A percentile compares a stretch with the other conserved stretches of the same genome.
Conservation (phyloP, 148 eudicot species). For the Vaccinium macrocarpon region DNA sequence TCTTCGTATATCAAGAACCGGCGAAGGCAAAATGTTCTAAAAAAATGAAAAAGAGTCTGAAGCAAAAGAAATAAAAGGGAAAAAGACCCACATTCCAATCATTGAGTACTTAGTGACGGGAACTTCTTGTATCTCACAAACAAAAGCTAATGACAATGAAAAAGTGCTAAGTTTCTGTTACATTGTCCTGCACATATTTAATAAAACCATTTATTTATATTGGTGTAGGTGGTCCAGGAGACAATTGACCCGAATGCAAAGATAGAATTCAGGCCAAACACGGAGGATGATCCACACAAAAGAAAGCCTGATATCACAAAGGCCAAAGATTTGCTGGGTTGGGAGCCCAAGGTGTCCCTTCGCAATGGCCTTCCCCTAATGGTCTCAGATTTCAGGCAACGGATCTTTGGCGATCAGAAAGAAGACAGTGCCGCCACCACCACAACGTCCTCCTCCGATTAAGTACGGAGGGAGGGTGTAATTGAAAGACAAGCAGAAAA, state of each 20-base stretch:
- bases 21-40: not conserved
- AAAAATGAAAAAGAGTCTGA: not conserved
- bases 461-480: not conserved
- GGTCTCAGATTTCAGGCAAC: constrained; percentile 82
- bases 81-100: not conserved
- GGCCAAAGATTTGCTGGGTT: constrained; percentile 63
- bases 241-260: constrained; percentile 64
- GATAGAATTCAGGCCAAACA: constrained; percentile 63
- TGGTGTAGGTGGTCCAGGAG: constrained; percentile 52
- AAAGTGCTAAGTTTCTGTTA: not conserved
- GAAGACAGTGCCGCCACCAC: constrained; percentile 15
- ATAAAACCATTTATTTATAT: not conserved
- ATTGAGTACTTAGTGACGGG: not conserved
- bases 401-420: constrained; percentile 66
- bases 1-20: not conserved
- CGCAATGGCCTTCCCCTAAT: constrained; percentile 64
- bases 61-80: not conserved
- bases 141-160: not conserved
- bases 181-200: not conserved
- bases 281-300: constrained; percentile 72
- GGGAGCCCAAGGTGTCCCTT: constrained; percentile 70
- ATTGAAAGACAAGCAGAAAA: not conserved
- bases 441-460: not conserved
- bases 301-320: constrained; percentile 61
- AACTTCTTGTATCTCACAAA: not conserved